These are phyloP conservation scores for Candida jianshihensis DNA, from an alignment of 805 yeast genomes.

Conservation along the genomic window DNA sequence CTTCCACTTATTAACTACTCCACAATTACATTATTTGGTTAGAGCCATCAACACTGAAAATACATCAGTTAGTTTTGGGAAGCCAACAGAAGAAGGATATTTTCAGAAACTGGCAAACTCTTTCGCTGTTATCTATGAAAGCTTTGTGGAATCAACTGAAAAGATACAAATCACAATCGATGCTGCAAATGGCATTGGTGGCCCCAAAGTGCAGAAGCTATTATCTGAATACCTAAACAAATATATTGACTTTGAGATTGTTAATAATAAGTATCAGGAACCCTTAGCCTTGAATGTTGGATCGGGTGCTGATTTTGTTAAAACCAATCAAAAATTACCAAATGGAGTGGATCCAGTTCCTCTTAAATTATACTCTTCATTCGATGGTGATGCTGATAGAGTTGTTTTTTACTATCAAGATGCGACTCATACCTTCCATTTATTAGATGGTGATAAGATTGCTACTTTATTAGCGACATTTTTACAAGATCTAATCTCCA, in stretches of 20 bases:
- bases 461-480: slow-evolving; percentile 75
- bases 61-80: slow-evolving; percentile 43
- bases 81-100: slow-evolving; percentile 61
- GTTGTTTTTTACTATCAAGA: slow-evolving; percentile 70
- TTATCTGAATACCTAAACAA: slow-evolving; percentile 33
- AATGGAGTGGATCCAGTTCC: slow-evolving; percentile 41
- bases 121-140: slow-evolving; percentile 36
- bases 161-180: slow-evolving; percentile 58
- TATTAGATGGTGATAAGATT: slow-evolving; percentile 91
- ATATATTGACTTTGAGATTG: slow-evolving; percentile 36
- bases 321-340: slow-evolving; percentile 80
- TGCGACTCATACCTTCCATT: slow-evolving; percentile 32
- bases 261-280: slow-evolving; percentile 46
- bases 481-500: slow-evolving; percentile 45
- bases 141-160: slow-evolving; percentile 15
- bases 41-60: slow-evolving; percentile 57
- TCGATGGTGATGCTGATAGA: slow-evolving; percentile 97
- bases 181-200: slow-evolving; percentile 97
- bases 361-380: slow-evolving; percentile 61
- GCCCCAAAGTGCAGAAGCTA: slow-evolving; percentile 55
- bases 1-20: slow-evolving; percentile 79
- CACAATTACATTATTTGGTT: slow-evolving; percentile 86
- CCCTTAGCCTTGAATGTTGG: slow-evolving; percentile 61
- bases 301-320: slow-evolving; percentile 96
- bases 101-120: slow-evolving; percentile 53